Percentiles rank a stretch among this genome's conserved stretches.
These are phyloP conservation scores for Sarocladium strictum DNA, from an alignment of 2,329 filamentous ascomycete species.

Conservation along the genomic window DNA sequence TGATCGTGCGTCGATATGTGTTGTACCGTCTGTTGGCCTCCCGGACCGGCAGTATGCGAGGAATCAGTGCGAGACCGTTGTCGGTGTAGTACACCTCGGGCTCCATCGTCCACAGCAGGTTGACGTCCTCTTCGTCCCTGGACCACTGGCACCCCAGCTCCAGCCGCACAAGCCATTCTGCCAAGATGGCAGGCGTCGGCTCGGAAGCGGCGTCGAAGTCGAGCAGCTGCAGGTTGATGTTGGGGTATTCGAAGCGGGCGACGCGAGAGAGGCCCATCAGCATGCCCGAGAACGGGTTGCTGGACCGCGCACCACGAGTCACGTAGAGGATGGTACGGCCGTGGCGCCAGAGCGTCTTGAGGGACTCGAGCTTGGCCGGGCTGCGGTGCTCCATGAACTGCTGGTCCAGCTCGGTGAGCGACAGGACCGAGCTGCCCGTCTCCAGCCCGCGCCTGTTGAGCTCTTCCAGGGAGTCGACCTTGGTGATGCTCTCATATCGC, in stretches of 20 bases:
- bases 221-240: not conserved
- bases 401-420: slow-evolving; percentile 12
- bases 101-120: not conserved
- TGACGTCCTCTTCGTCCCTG: not conserved
- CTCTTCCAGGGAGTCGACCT: not conserved
- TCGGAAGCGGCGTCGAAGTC: not conserved
- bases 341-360: slow-evolving; percentile 15
- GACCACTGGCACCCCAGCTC: not conserved
- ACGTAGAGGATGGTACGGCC: slow-evolving; percentile 16
- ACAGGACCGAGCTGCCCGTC: slow-evolving; percentile 14
- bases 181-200: not conserved
- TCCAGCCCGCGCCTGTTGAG: not conserved
- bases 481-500: not conserved
- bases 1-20: slow-evolving; percentile 13
- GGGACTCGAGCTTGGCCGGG: slow-evolving; percentile 18
- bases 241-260: not conserved
- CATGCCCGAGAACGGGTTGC: not conserved
- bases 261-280: not conserved
- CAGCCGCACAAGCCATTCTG: not conserved
- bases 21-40: slow-evolving; percentile 9
- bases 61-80: not conserved
- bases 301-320: slow-evolving; percentile 14
- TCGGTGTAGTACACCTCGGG: not conserved
- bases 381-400: slow-evolving; percentile 27
- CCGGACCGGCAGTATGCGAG: not conserved